Conservation (phyloP, 2,329 filamentous ascomycete genomes). For the Fusarium bactridioides region DNA sequence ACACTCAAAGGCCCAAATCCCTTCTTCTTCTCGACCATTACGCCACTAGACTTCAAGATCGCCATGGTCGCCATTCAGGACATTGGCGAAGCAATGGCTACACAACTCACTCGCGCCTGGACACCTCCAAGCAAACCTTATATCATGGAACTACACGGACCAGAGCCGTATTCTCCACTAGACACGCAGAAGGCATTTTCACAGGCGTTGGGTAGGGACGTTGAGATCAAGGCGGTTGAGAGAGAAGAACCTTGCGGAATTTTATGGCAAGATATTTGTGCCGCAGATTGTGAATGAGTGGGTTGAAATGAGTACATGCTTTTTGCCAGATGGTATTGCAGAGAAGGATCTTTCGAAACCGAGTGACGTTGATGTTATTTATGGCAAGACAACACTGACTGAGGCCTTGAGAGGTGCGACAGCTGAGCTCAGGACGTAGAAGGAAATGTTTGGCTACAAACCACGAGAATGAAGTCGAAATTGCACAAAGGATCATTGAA, state of each 20-base stretch:
- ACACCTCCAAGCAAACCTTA: conserved; percentile 34
- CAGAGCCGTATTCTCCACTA: conserved; percentile 38
- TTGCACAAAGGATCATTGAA: rapidly evolving
- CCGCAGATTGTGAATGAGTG: conserved; percentile 36
- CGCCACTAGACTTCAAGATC: conserved; percentile 44
- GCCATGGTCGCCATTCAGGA: conserved; percentile 45
- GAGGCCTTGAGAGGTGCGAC: conserved; percentile 21
- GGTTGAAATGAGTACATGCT: conserved; percentile 44
- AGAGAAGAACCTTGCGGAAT: conserved; percentile 34
- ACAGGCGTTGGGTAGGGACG: conserved; percentile 33
- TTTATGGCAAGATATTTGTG: conserved; percentile 37
- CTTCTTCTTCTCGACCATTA: conserved; percentile 47
- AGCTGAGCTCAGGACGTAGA: too few species aligned
- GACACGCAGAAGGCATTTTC: conserved; percentile 45
- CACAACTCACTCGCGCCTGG: conserved; percentile 33
- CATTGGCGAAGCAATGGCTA: conserved; percentile 39
- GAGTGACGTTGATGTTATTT: conserved; percentile 27
- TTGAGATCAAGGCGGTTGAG: conserved; percentile 43
- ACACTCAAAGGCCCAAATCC: conserved; percentile 39
- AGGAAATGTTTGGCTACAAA: rapidly evolving
- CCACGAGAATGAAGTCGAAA: rapidly evolving
- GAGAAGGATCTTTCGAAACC: conserved; percentile 19
- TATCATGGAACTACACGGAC: conserved; percentile 46
- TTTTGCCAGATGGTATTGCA: conserved; percentile 41
- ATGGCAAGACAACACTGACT: conserved; percentile 30